Base-by-base conservation (phyloP, 495 filamentous ascomycete genomes). In the Neurospora sp. region DNA sequence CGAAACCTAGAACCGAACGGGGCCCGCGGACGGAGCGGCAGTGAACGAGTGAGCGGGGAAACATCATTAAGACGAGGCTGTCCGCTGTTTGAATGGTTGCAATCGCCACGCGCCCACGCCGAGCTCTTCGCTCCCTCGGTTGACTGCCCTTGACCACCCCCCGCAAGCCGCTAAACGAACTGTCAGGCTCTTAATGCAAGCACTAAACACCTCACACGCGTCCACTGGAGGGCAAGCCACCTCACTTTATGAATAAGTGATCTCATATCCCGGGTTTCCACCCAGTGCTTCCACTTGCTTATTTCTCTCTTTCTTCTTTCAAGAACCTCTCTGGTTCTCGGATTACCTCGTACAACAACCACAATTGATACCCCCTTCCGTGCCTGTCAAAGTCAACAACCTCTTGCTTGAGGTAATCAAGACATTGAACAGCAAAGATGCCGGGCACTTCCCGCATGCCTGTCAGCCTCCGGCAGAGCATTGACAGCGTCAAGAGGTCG, bases 391-490 rank as follows among this genome's bases (percentile, higher is more conserved):
- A 21, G 54, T 59, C 59, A 48, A 17, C 28, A 19, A 15, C 37
- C 13, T 70, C 38, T 71, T 71, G 21, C 10, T 34, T 6, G 19
- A 28, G 9, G 17, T 15, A 4, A n/a, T 48, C n/a, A 8, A 43
- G 40, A 43, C 10, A 48, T 37, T 11, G 37, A 38, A 11, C 24
- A 62, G 54, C 73, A 81, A 85, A 43, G 39, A 89, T 89, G 88
- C 85, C 88, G 62, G 90, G 89, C 78, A 87, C 87, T 70, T 90
- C 89, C 71, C 84, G 90, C 80, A 88, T 92, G 81, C 90, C 90
- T 77, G 83, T 90, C 70, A 91, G 89, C 81, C 83, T 92, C 79
- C 84, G 90, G 69, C 86, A 88, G 79, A 88, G 85, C 82, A 88
- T 92, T 81, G 84, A 85, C 71, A 83, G 69, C 71, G 84, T 87